phyloP scores from a whole-genome alignment of 1,284 basidiomycete genomes.

The Austropuccinia psidii region DNA sequence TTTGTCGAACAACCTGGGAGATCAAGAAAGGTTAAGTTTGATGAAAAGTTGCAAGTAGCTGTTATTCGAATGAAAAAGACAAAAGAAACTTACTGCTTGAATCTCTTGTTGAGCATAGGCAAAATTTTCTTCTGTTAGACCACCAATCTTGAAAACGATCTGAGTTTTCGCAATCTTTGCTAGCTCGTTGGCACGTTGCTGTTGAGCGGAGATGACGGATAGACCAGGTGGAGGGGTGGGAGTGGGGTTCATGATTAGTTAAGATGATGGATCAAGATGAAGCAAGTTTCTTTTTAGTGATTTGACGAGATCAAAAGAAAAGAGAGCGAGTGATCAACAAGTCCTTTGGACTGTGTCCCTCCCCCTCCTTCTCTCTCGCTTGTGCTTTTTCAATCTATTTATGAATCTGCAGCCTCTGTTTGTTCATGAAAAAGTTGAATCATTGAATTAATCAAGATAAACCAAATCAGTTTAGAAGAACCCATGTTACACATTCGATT shows the following conservation, averaged over 20 bases:
- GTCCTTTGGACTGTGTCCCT: too few relatives aligned
- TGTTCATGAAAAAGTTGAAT: too few relatives aligned
- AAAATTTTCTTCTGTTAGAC: conserved; percentile 35
- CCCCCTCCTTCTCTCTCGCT: too few relatives aligned
- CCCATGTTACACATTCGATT: too few relatives aligned
- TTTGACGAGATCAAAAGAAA: neutral
- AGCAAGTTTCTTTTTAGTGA: neutral
- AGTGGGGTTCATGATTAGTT: conserved; percentile 3
- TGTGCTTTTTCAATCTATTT: too few relatives aligned
- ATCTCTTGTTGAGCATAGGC: conserved; percentile 35
- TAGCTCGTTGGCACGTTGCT: conserved; percentile 34
- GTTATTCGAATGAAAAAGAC: neutral
- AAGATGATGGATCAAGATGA: too few relatives aligned
- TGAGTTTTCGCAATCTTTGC: conserved; percentile 34
- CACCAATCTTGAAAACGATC: conserved; percentile 35
- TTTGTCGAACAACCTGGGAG: conserved; percentile 75
- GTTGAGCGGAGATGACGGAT: conserved; percentile 22
- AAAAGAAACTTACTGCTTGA: conserved; percentile 13
- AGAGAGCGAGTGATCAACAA: neutral
- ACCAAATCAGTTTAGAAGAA: too few relatives aligned
- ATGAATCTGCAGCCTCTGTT: too few relatives aligned
- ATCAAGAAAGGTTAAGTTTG: neutral
- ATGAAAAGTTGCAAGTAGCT: neutral
- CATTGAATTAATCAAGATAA: too few relatives aligned
- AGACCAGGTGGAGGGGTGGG: conserved; percentile 20